Evolutionary conservation across 2,329 filamentous ascomycete genomes (phyloP), one percentile per base, ranked within the genome.

Genomic region (Purpureocillium lavendulum): DNA sequence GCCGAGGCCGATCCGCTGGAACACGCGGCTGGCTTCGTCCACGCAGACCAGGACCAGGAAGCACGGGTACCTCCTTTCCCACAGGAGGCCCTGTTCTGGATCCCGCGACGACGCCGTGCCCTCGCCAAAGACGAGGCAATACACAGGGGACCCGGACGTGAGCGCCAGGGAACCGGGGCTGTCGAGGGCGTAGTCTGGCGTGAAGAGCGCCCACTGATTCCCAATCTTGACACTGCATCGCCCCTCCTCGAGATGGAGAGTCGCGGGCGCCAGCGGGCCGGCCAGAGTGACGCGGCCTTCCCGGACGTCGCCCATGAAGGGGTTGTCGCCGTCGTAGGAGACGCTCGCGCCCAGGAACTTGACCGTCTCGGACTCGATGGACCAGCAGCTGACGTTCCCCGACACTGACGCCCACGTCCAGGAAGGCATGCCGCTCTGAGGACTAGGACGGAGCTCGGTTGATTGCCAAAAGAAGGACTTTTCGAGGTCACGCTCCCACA

Each of bases 321-420:
- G 30, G 26, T 43, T 18, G 4, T 43, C 18, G 4, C 40, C 40
- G 4, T 26, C 13, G 13, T 41, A 43, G 7, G 28, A 14, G 4
- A 40, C 37, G 7, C 38, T 12, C 4, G 14, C 34, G 11, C 35
- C 43, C 15, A 35, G 21, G 26, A 43, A 42, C 24, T 45, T 34
- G 15, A 40, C 21, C 8, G 15, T 34, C 29, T 42, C 43, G 7
- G 33, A 12, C 16, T 31, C 35, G 7, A 17, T 18, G 3, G 30
- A 24, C 36, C 40, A 42, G 24, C 33, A 42, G 1, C 40, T 16
- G 4, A 42, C 16, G 10, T 21, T 28, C 21, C 45, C 45, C 7
- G 24, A 13, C 7, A 44, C 41, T 16, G 41, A 45, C 8, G 45
- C 45, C 45, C 45, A 45, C 15, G 45, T 45, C 40, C 37, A 45